Evolutionary conservation across 176 grass and related monocot genomes (phyloP), one percentile per base, ranked within the genome.

Genomic region (Oryza rufipogon): DNA sequence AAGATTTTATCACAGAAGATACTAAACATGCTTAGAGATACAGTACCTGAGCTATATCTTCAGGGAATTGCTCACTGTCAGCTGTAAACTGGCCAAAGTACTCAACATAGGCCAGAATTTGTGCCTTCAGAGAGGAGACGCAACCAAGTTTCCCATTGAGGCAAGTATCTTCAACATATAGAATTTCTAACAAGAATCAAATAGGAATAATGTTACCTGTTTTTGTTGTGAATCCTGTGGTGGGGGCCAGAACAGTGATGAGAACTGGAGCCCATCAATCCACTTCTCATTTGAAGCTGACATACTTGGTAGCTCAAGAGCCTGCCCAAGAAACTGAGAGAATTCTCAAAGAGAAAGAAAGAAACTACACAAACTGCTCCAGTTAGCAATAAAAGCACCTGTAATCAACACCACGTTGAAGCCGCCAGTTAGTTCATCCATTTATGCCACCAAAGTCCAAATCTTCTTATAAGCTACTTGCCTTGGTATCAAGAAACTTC

Each of bases 61-160:
- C 97, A 26, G 93, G 91, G 84, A 99, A 99, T 81, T 94, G 91
- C 81, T 99, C 97, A 3, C 89, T 91, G 11, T 99, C 97, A 72
- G 91, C 80, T 77, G 97, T 96, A 80, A 99, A 99, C 83, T 99
- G 97, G 70, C 91, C 97, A 89, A 99, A 94, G 81, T 94, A 99
- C 88, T 99, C 93, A 71, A 99, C 93, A 81, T 96, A 99, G 83
- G 97, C 97, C 84, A 92, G 74, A 84, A 91, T 91, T 94, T 99
- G 97, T 86, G 86, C 97, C 97, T 99, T 87, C 65, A 86, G n/a
- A 86, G 64, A 89, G 82, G 68, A 77, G 64, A 75, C 1, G 42
- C 12, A 49, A 82, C 64, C 48, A 73, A 54, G 22, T 60, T 33
- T 46, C 41, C 9, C 38, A 68, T 76, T 58, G 34, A 67, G n/a